phyloP scores from a whole-genome alignment of 2,329 filamentous ascomycete genomes.

The Sclerotinia borealis region DNA sequence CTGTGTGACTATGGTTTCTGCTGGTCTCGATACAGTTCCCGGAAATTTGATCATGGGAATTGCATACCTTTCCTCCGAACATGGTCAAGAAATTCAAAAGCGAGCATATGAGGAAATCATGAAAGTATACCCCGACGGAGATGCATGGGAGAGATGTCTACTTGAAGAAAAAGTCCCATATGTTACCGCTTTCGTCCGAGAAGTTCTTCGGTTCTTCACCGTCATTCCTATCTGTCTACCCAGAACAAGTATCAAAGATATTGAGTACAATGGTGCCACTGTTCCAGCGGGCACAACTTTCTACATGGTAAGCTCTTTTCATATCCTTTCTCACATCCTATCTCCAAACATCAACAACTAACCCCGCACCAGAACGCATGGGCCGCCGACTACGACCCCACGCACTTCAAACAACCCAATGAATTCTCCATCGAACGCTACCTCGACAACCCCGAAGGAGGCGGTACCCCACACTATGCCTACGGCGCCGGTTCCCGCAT shows the following conservation, averaged over 20 bases:
- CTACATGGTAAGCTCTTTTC: constrained; percentile 6
- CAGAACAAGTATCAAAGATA: constrained; percentile 64
- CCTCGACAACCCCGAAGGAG: constrained; percentile 44
- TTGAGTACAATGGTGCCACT: constrained; percentile 57
- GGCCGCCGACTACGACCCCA: constrained; percentile 65
- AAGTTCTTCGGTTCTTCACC: constrained; percentile 71
- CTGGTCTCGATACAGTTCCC: constrained; percentile 74
- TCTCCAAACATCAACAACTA: background rate
- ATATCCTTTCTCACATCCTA: background rate
- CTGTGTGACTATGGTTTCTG: constrained; percentile 75
- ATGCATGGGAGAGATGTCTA: constrained; percentile 70
- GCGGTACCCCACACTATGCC: constrained; percentile 54
- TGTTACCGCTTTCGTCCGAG: constrained; percentile 71
- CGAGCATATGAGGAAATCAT: constrained; percentile 65
- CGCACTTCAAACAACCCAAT: constrained; percentile 58
- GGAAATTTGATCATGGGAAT: constrained; percentile 76
- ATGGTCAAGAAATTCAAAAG: constrained; percentile 64
- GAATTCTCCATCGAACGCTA: constrained; percentile 67
- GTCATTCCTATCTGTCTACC: constrained; percentile 77
- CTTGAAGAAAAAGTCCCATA: constrained; percentile 71
- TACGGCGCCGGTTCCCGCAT: constrained; percentile 59
- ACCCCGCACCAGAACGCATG: constrained; percentile 54
- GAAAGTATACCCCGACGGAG: constrained; percentile 63
- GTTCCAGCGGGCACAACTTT: constrained; percentile 75
- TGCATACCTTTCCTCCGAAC: constrained; percentile 62